phyloP scores from a whole-genome alignment of 2,329 filamentous ascomycete genomes.

The Neoarthrinium moseri region DNA sequence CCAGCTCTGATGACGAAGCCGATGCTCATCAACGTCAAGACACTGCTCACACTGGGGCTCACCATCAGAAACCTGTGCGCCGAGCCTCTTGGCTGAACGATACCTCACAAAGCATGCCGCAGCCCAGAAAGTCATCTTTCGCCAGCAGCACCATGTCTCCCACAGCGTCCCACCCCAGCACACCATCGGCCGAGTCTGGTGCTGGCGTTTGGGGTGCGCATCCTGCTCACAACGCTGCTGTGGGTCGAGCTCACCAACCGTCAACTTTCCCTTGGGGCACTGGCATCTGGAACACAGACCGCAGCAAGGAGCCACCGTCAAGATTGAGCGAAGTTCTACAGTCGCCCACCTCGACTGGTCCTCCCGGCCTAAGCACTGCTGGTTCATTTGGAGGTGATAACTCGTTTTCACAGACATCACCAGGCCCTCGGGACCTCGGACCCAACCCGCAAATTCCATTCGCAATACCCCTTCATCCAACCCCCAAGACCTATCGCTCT shows the following conservation, averaged over 20 bases:
- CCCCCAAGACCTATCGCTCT: slow-evolving; percentile 89
- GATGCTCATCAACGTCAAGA: slow-evolving; percentile 64
- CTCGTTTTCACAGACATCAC: slow-evolving; percentile 47
- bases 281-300: slow-evolving; percentile 79
- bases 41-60: slow-evolving; percentile 43
- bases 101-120: slow-evolving; percentile 59
- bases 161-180: slow-evolving; percentile 76
- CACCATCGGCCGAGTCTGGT: slow-evolving; percentile 67
- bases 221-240: slow-evolving; percentile 43
- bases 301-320: slow-evolving; percentile 70
- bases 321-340: slow-evolving; percentile 72
- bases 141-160: slow-evolving; percentile 75
- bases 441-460: slow-evolving; percentile 74
- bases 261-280: slow-evolving; percentile 69
- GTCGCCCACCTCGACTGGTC: slow-evolving; percentile 67
- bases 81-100: slow-evolving; percentile 88
- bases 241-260: slow-evolving; percentile 45
- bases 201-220: slow-evolving; percentile 56
- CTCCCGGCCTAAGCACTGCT: slow-evolving; percentile 33
- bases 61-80: slow-evolving; percentile 62
- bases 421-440: slow-evolving; percentile 49
- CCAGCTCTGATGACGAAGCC: slow-evolving; percentile 89
- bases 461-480: slow-evolving; percentile 83
- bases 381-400: slow-evolving; percentile 49
- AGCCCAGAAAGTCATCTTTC: slow-evolving; percentile 74